A percentile compares a stretch with the other conserved stretches of the same genome.
Evolutionary conservation across 345 rosid species (phyloP).

Genomic region (Pistacia integerrima): DNA sequence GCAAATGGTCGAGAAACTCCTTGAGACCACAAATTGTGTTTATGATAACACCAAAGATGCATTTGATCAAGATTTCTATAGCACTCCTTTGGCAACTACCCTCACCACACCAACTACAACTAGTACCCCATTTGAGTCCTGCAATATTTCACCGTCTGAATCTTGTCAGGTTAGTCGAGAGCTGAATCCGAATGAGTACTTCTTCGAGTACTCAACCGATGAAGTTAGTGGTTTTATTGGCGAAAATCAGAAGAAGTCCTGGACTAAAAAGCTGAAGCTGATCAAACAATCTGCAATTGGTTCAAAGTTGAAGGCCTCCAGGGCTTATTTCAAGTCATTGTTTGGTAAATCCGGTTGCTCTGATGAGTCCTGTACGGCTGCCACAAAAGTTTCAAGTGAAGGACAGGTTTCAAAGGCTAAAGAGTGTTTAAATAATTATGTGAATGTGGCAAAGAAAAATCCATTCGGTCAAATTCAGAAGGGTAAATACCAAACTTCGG

Average conservation of each 20-base stretch:
- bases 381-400: slow-evolving; percentile 55
- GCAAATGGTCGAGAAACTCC: slow-evolving; percentile 71
- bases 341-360: slow-evolving; percentile 71
- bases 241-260: slow-evolving; percentile 58
- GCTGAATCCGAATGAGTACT: slow-evolving; percentile 62
- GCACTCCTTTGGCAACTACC: slow-evolving; percentile 66
- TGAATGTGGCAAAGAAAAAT: slow-evolving; percentile 28
- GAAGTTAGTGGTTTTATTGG: slow-evolving; percentile 22
- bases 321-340: slow-evolving; percentile 68
- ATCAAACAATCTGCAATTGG: slow-evolving; percentile 61
- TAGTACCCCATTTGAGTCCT: slow-evolving; percentile 85
- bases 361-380: slow-evolving; percentile 51
- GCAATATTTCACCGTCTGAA: slow-evolving; percentile 73
- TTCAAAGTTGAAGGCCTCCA: slow-evolving; percentile 73
- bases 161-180: slow-evolving; percentile 78
- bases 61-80: slow-evolving; percentile 48
- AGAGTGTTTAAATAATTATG: slow-evolving; percentile 29
- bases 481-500: slow-evolving; percentile 44
- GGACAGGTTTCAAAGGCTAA: slow-evolving; percentile 39
- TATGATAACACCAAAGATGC: slow-evolving; percentile 19
- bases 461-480: slow-evolving; percentile 56
- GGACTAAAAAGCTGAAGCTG: slow-evolving; percentile 64
- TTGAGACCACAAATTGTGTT: slow-evolving; percentile 37
- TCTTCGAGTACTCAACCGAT: slow-evolving; percentile 35
- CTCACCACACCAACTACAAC: slow-evolving; percentile 54